Evolutionary conservation across 345 rosid genomes (phyloP).

Genomic region (Populus simonii): DNA sequence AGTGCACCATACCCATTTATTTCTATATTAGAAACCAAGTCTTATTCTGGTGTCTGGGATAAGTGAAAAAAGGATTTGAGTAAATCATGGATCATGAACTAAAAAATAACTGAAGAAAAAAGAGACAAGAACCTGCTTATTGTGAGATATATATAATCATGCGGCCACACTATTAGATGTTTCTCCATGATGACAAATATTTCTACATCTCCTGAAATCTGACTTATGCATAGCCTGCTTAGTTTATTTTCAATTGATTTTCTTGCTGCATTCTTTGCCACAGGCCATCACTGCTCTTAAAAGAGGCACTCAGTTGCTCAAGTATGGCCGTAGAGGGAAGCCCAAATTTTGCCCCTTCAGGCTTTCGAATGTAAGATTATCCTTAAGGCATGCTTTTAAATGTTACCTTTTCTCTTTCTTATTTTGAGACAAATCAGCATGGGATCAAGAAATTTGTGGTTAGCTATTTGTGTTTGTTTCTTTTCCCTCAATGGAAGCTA

Average conservation of each 20-base stretch:
- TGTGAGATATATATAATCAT: no score
- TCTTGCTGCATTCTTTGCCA: not conserved
- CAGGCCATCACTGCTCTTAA: constrained; percentile 28
- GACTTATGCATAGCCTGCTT: not conserved
- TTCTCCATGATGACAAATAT: no score
- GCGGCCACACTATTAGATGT: no score
- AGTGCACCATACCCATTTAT: not conserved
- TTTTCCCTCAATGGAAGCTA: no score
- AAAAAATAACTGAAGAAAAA: no score
- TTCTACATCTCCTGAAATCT: no score
- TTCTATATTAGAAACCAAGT: not conserved
- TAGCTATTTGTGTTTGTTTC: no score
- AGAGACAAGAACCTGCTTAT: no score
- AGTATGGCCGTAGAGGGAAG: constrained; percentile 30
- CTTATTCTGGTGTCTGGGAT: not conserved
- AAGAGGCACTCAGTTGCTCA: constrained; percentile 22
- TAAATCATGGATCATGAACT: no score
- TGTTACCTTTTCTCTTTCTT: not conserved
- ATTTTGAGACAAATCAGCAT: not conserved
- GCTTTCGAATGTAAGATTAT: constrained; percentile 19
- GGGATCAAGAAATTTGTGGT: not conserved
- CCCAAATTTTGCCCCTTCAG: constrained; percentile 29
- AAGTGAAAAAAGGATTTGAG: no score
- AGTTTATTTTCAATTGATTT: not conserved
- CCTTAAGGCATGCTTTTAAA: not conserved